phyloP scores from a whole-genome alignment of 257 asterid species.

The Avicennia marina region DNA sequence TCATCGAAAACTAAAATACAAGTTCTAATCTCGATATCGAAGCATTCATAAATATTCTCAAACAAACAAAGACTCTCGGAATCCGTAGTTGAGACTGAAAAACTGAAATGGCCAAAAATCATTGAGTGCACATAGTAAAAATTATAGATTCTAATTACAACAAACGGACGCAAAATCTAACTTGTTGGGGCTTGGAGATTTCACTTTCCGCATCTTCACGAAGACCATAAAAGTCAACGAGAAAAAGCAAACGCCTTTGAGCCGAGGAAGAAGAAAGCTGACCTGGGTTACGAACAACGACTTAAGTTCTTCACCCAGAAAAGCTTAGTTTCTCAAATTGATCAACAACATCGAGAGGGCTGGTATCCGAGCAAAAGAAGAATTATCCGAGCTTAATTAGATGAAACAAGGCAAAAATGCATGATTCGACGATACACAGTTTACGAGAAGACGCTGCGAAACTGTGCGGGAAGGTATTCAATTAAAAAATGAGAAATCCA shows the following conservation, averaged over 20 bases:
- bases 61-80: neutral
- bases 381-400: neutral
- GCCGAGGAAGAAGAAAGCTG: slow-evolving; percentile 20
- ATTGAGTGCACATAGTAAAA: neutral
- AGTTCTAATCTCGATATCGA: neutral
- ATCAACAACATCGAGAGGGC: neutral
- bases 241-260: neutral
- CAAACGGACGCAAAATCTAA: neutral
- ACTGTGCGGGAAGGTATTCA: neutral
- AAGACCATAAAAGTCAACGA: slow-evolving; percentile 24
- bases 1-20: neutral
- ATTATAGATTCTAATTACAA: neutral
- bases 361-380: neutral
- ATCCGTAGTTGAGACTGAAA: neutral
- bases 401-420: neutral
- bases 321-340: slow-evolving; percentile 11
- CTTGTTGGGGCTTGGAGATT: neutral
- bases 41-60: neutral
- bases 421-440: too few relatives aligned
- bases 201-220: neutral
- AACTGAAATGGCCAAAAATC: neutral
- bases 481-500: neutral
- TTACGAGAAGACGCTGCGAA: slow-evolving; percentile 2
- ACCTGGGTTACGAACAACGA: slow-evolving; percentile 17
- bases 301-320: slow-evolving; percentile 1